A percentile compares a stretch with the other conserved stretches of the same genome.
Evolutionary conservation across 78 protist genomes (phyloP).

Genomic region (Dictyostelium capitatum): DNA sequence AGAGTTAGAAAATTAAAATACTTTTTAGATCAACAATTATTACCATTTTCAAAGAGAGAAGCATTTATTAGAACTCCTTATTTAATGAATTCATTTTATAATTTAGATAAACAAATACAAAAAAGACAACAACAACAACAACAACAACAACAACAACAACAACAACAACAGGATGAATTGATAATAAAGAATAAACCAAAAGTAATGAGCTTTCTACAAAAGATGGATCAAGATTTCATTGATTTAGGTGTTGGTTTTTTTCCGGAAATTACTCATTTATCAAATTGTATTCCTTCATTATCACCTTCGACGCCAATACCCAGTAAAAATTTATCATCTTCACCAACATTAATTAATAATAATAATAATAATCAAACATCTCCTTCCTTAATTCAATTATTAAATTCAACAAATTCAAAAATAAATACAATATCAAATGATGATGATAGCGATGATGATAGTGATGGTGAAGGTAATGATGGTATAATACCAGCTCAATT

Average conservation of each 20-base stretch:
- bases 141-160: not conserved
- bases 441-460: not conserved
- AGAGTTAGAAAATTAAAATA: constrained; percentile 43
- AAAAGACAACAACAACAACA: not conserved
- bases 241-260: constrained; percentile 50
- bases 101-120: not conserved
- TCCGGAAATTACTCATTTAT: constrained; percentile 51
- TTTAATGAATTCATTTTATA: constrained; percentile 37
- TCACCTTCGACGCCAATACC: constrained; percentile 4
- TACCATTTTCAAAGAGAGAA: constrained; percentile 28
- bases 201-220: constrained; percentile 7
- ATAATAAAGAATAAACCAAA: constrained; percentile 1
- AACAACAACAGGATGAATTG: not conserved
- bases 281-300: constrained; percentile 42
- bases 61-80: constrained; percentile 57
- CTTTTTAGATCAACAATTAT: constrained; percentile 22
- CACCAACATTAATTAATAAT: not conserved
- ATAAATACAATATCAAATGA: not conserved
- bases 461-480: not conserved
- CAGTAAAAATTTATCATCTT: constrained; percentile 21
- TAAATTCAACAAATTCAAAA: not conserved
- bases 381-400: not conserved
- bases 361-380: not conserved
- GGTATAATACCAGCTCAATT: not conserved
- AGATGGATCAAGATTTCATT: constrained; percentile 34